Percentiles rank a stretch among this genome's conserved stretches.
Evolutionary conservation across 345 rosid genomes (phyloP).

Genomic region (Murraya koenigii): DNA sequence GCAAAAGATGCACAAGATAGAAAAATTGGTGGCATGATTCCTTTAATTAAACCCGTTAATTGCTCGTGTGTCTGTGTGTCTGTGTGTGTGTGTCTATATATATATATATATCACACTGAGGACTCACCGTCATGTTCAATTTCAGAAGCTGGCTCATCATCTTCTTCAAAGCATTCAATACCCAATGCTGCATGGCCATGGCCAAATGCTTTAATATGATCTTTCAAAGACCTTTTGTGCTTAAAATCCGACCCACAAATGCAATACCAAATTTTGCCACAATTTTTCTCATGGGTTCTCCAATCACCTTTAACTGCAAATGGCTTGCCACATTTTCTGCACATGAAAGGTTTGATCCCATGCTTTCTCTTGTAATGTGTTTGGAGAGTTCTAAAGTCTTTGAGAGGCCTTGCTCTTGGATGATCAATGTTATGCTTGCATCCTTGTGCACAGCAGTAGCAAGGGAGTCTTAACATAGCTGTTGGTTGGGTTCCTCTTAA

Average conservation of each 20-base stretch:
- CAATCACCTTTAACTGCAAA: constrained; percentile 81
- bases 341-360: constrained; percentile 64
- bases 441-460: constrained; percentile 66
- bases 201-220: constrained; percentile 76
- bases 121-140: constrained; percentile 33
- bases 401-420: constrained; percentile 72
- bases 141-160: constrained; percentile 61
- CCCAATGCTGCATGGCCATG: constrained; percentile 57
- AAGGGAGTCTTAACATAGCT: constrained; percentile 71
- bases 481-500: constrained; percentile 74
- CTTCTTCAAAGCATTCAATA: constrained; percentile 45
- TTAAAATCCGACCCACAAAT: constrained; percentile 77
- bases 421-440: constrained; percentile 79
- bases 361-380: constrained; percentile 87
- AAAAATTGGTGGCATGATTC: neutral
- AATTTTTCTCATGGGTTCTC: constrained; percentile 88
- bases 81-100: too few relatives aligned
- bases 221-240: constrained; percentile 78
- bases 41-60: too few relatives aligned
- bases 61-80: too few relatives aligned
- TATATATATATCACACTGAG: constrained; percentile 18
- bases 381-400: constrained; percentile 83
- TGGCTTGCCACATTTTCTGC: constrained; percentile 72
- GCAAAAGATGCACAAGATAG: neutral
- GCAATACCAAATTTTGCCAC: constrained; percentile 83